Conservation (phyloP, 176 grass and related monocot species). For the Cymbopogon citratus region DNA sequence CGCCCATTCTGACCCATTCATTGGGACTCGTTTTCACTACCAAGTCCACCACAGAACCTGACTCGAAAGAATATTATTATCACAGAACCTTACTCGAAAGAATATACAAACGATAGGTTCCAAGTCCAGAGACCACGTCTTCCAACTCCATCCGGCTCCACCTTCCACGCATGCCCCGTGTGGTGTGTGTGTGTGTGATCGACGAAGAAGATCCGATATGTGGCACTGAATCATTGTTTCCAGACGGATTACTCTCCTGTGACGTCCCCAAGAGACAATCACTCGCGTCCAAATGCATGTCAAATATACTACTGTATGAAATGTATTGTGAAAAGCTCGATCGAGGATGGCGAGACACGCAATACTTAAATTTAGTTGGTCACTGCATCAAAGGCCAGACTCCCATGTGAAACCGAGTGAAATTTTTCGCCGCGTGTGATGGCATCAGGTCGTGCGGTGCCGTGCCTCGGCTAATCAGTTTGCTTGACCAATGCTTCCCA, state of each 20-base stretch:
- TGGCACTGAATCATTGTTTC: neutral
- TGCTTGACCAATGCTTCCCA: slow-evolving; percentile 8
- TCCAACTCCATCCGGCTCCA: neutral
- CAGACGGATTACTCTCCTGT: neutral
- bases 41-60: neutral
- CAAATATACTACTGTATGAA: neutral
- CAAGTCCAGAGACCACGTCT: slow-evolving; percentile 4
- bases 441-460: neutral
- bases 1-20: neutral
- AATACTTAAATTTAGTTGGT: neutral
- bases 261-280: neutral
- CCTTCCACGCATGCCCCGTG: too few relatives aligned
- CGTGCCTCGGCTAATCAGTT: neutral
- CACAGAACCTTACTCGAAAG: neutral
- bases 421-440: neutral
- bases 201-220: neutral
- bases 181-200: neutral
- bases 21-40: neutral
- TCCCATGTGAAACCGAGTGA: neutral
- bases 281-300: neutral
- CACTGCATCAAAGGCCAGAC: neutral
- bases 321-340: neutral
- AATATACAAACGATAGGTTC: neutral
- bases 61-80: neutral
- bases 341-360: neutral